Percentiles rank a stretch among this genome's conserved stretches.
Evolutionary conservation across 768 basidiomycete species (phyloP).

Genomic region (Rhodosporidiobolus sp.): DNA sequence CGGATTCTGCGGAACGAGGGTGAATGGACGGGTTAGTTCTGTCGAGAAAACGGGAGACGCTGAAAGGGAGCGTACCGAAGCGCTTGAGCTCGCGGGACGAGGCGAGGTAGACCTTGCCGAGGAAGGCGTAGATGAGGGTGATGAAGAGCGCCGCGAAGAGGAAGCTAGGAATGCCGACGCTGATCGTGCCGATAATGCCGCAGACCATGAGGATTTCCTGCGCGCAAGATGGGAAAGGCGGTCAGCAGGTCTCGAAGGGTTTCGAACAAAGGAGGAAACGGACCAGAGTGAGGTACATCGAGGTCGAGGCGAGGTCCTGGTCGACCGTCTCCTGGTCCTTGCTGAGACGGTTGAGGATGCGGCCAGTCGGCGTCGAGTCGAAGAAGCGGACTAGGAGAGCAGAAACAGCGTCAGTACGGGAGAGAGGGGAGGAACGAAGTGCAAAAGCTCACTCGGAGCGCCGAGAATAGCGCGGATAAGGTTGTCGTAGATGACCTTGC

Average conservation of each 20-base stretch:
- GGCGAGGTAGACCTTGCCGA: constrained; percentile 50
- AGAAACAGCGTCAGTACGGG: not conserved
- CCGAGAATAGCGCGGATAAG: constrained; percentile 48
- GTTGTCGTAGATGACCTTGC: constrained; percentile 43
- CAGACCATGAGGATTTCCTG: constrained; percentile 43
- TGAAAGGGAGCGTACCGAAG: constrained; percentile 44
- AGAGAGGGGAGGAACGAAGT: not conserved
- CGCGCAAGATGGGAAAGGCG: not conserved
- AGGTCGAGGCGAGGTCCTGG: constrained; percentile 39
- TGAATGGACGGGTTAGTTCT: not conserved
- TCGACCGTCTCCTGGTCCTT: constrained; percentile 52
- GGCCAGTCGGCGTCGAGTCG: constrained; percentile 46
- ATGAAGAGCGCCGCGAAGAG: constrained; percentile 47
- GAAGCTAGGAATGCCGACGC: constrained; percentile 49
- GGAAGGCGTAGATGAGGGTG: constrained; percentile 45
- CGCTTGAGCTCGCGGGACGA: constrained; percentile 52
- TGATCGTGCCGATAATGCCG: constrained; percentile 48
- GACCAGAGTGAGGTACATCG: constrained; percentile 23
- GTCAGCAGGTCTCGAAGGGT: not conserved
- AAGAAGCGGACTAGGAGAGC: constrained; percentile 37
- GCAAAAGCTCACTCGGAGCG: constrained; percentile 36
- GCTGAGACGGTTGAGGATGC: constrained; percentile 51
- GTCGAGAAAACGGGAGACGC: not conserved
- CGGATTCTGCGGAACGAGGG: constrained; percentile 35
- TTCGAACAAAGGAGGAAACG: constrained; percentile 2